Evolutionary conservation across 139 green algal genomes (phyloP), one percentile per base, ranked within the genome.

Genomic region (Coelastrella sp.): DNA sequence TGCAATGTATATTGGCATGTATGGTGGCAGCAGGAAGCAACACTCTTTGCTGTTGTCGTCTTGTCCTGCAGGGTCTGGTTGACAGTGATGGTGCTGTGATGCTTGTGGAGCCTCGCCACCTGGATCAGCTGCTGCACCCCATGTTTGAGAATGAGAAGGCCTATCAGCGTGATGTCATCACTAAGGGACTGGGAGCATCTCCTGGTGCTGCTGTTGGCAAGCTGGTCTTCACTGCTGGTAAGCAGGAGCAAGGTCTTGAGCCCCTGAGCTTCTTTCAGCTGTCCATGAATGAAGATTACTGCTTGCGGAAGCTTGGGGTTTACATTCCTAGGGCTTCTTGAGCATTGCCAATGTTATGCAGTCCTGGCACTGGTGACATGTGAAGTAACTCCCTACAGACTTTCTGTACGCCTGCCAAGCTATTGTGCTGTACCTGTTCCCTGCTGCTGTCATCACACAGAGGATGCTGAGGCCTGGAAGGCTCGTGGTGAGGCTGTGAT

Each of bases 111-210:
- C 91, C 96, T 8, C 81, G 86, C 41, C 95, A 98, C 91, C 86
- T 98, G 81, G 95, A 98, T 89, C 95, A 98, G 89, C 90, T 98
- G 80, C 90, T 98, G 73, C 94, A 97, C 84, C 94, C 94, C 50
- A 91, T 93, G 87, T 96, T 98, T 73, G 89, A 94, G 63, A 89
- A 93, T 63, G 84, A 87, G 41, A 88, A 92, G 68, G 82, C 57
- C 30, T 87, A 82, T 81, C 90, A 93, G 59, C 81, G 72, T 19
- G 81, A 92, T 30, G 89, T 98, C 25, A 74, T 98, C 48, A 94
- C 89, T 23, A 88, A 88, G 45, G 95, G 95, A 25, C 92, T 98
- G 60, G 89, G 93, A 51, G 95, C 95, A 17, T 96, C 91, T 23
- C 95, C 95, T n/a, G 95, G 95, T 67, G 94, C 94, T 35, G 95